phyloP scores from a whole-genome alignment of 2,329 filamentous ascomycete genomes.

The Ceratocystis cubensis region DNA sequence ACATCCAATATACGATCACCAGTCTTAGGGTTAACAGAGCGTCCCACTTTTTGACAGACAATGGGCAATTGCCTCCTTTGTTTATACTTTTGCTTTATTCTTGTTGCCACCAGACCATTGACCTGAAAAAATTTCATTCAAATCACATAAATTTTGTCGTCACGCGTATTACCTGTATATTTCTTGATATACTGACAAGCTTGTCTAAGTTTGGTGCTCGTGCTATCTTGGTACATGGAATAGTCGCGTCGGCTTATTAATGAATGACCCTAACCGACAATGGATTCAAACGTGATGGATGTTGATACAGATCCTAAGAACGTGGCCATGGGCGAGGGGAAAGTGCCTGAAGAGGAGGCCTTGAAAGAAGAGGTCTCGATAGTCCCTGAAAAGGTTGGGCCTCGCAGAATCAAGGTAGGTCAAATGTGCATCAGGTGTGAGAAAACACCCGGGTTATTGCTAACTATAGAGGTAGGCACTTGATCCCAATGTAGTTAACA shows the following conservation, averaged over 20 bases:
- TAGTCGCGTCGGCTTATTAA: not conserved
- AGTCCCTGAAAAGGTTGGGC: not conserved
- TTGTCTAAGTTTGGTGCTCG: too few relatives aligned
- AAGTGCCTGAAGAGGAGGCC: not conserved
- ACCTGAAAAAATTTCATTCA: too few relatives aligned
- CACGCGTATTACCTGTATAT: too few relatives aligned
- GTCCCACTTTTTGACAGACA: not conserved
- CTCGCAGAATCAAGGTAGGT: constrained; percentile 14
- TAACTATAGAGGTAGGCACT: constrained; percentile 47
- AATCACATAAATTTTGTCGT: too few relatives aligned
- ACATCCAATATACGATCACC: not conserved
- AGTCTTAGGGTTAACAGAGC: not conserved
- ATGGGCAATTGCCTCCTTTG: not conserved
- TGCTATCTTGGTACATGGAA: too few relatives aligned
- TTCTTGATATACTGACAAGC: too few relatives aligned
- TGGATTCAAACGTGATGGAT: not conserved
- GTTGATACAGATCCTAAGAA: not conserved
- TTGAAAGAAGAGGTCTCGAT: not conserved
- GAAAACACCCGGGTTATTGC: not conserved
- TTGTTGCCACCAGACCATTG: too few relatives aligned
- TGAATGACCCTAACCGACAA: not conserved
- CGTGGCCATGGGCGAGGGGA: not conserved
- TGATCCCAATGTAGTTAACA: constrained; percentile 89
- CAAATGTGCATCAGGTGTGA: not conserved
- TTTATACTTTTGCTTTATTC: too few relatives aligned